Percentiles rank a stretch among this genome's conserved stretches.
Conservation (phyloP, 345 rosid species). For the Brassica nigra region DNA sequence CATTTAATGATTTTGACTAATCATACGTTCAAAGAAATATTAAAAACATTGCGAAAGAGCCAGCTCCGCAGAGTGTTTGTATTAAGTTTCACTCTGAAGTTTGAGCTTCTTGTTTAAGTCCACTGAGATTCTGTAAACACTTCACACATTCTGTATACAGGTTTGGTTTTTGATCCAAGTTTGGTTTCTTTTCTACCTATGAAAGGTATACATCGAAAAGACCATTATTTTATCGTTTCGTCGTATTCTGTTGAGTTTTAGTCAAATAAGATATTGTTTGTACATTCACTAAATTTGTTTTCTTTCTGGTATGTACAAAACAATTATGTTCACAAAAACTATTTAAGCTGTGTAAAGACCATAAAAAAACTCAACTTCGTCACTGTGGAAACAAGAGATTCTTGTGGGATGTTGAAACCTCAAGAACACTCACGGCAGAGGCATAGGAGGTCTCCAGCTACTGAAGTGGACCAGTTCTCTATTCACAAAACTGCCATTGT, state of each 20-base stretch:
- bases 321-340: not conserved
- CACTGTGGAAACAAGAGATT: not conserved
- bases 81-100: too few relatives aligned
- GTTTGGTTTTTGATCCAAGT: not conserved
- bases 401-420: conserved; percentile 8
- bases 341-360: not conserved
- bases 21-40: not conserved
- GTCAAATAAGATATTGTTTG: not conserved
- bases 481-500: conserved; percentile 68
- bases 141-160: too few relatives aligned
- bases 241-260: not conserved
- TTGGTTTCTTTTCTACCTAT: not conserved
- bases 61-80: too few relatives aligned
- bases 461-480: conserved; percentile 69
- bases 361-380: not conserved
- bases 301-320: conserved; percentile 21
- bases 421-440: conserved; percentile 46
- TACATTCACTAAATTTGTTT: not conserved
- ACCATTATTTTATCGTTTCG: not conserved
- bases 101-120: too few relatives aligned
- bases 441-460: conserved; percentile 78
- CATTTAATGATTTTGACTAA: not conserved
- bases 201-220: not conserved
- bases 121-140: too few relatives aligned
- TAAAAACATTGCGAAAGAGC: too few relatives aligned